These are phyloP conservation scores for Ananas comosus DNA, from an alignment of 176 grass and related monocot species.

Conservation along the genomic window DNA sequence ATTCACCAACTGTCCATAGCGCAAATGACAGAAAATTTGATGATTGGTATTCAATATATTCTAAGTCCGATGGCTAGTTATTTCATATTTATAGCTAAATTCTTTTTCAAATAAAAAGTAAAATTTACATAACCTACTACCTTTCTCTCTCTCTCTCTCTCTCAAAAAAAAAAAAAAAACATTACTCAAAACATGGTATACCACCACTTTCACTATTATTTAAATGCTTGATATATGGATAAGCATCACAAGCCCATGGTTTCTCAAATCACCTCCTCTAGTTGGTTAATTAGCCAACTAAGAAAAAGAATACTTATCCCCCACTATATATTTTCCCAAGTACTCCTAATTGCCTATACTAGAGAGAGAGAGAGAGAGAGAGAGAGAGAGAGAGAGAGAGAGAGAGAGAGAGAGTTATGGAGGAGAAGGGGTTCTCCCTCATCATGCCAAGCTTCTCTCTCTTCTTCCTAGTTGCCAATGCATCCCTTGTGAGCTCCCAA, in stretches of 20 bases:
- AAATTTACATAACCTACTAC: too few relatives aligned
- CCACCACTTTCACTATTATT: background rate
- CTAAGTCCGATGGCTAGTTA: too few relatives aligned
- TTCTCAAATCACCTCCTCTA: background rate
- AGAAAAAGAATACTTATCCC: background rate
- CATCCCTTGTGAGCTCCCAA: constrained; percentile 12
- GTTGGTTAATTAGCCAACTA: background rate
- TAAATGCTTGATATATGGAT: background rate
- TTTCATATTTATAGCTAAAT: too few relatives aligned
- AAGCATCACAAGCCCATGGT: constrained; percentile 1
- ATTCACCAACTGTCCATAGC: too few relatives aligned
- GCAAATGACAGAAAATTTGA: too few relatives aligned
- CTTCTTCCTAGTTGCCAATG: constrained; percentile 1
- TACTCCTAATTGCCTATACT: too few relatives aligned
- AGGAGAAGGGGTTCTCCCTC: background rate
- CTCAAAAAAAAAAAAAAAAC: too few relatives aligned
- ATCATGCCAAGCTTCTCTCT: background rate
- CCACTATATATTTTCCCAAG: background rate
- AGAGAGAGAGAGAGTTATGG: background rate
- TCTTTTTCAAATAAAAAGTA: too few relatives aligned
- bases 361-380: background rate
- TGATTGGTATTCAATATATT: too few relatives aligned
- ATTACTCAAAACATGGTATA: background rate
- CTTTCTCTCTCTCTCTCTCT: too few relatives aligned
- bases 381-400: background rate